A percentile compares a stretch with the other conserved stretches of the same genome.
phyloP scores from a whole-genome alignment of 768 basidiomycete species.

The Mycena polygramma region DNA sequence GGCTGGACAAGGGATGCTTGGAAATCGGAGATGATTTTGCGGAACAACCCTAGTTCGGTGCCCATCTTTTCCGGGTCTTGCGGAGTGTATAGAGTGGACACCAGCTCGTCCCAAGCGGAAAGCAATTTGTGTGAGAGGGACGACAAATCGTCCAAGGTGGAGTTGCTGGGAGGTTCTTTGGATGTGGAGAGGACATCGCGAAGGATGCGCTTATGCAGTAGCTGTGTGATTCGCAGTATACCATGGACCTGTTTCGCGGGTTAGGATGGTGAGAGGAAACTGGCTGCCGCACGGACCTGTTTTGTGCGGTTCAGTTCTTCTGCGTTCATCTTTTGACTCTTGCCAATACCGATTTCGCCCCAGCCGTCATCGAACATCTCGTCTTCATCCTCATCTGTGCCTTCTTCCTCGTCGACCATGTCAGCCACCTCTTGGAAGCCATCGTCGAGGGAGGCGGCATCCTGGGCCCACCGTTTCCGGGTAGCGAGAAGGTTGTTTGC shows the following conservation, averaged over 20 bases:
- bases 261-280: conserved; percentile 2
- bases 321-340: conserved; percentile 57
- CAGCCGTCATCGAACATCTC: conserved; percentile 63
- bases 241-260: conserved; percentile 63
- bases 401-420: conserved; percentile 59
- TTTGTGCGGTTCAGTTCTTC: conserved; percentile 70
- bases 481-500: conserved; percentile 71
- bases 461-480: conserved; percentile 60
- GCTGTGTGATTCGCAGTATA: conserved; percentile 68
- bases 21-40: conserved; percentile 53
- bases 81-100: conserved; percentile 74
- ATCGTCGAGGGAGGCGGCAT: conserved; percentile 73
- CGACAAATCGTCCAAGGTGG: conserved; percentile 65
- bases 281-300: conserved; percentile 59
- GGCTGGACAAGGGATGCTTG: conserved; percentile 43
- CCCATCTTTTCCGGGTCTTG: conserved; percentile 63
- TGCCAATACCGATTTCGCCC: conserved; percentile 72
- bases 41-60: conserved; percentile 54
- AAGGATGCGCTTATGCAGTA: conserved; percentile 73
- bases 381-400: conserved; percentile 49
- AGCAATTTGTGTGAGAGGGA: conserved; percentile 65
- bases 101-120: conserved; percentile 72
- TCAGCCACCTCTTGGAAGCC: conserved; percentile 68
- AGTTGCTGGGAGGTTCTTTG: conserved; percentile 41
- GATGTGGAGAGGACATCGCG: conserved; percentile 60